Evolutionary conservation across 1,139 yeast genomes (phyloP).

Genomic region (Candida sp.): DNA sequence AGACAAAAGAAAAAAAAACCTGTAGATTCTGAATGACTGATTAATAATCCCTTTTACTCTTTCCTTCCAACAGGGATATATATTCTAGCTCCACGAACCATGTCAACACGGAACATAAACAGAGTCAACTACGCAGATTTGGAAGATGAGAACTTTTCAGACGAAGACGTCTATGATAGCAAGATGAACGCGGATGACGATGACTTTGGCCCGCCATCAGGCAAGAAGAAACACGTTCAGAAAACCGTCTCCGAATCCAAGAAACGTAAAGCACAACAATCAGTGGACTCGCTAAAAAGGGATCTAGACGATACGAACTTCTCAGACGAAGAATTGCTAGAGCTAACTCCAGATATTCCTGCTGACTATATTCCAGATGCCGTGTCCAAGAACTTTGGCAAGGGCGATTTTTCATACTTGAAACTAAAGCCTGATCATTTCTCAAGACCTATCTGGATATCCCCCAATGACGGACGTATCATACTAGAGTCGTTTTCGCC

Average conservation of each 20-base stretch:
- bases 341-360: slow-evolving; percentile 59
- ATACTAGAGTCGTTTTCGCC: slow-evolving; percentile 96
- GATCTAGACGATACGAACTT: slow-evolving; percentile 39
- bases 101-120: slow-evolving; percentile 30
- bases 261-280: slow-evolving; percentile 36
- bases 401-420: slow-evolving; percentile 84
- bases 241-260: slow-evolving; percentile 15
- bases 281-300: slow-evolving; percentile 35
- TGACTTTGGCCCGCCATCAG: slow-evolving; percentile 26
- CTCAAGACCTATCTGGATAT: slow-evolving; percentile 95
- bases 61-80: background rate
- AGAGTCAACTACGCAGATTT: slow-evolving; percentile 47
- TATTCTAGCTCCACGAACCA: slow-evolving; percentile 15
- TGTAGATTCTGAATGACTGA: background rate
- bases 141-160: slow-evolving; percentile 48
- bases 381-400: slow-evolving; percentile 82
- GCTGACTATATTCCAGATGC: slow-evolving; percentile 82
- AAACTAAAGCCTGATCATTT: slow-evolving; percentile 92
- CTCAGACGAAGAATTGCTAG: slow-evolving; percentile 47
- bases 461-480: slow-evolving; percentile 90
- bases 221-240: slow-evolving; percentile 22
- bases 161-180: slow-evolving; percentile 37
- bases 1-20: too few species aligned
- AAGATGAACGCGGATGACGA: slow-evolving; percentile 30
- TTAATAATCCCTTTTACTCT: background rate